Base-by-base conservation (phyloP, 2,329 filamentous ascomycete species). In the Phialemoniopsis sp. region DNA sequence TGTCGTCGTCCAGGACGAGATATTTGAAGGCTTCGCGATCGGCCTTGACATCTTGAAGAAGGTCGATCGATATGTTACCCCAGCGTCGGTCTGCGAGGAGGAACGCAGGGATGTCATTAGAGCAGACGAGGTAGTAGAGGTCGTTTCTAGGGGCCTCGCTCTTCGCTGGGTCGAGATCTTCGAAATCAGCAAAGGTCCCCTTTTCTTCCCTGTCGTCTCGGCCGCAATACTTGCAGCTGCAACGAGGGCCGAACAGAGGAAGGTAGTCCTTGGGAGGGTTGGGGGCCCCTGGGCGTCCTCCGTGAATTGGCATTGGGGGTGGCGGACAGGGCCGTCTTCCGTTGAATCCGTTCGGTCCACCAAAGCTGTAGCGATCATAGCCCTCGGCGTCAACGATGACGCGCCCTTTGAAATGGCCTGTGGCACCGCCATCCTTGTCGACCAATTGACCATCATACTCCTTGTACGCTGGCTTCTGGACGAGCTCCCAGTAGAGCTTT, bases 21-120 rank as follows among this genome's bases (percentile, higher is more conserved):
- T 68, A 67, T 50, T 68, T 67, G 64, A 73, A 73, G 3, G 70
- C 68, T 30, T 72, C 67, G 38, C 55, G 64, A 50, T 73, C 69
- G 2, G 64, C 62, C 37, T 58, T 53, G 38, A 72, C 55, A 7
- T 64, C 62, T 35, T 52, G 49, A 40, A 73, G 57, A 34, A 57
- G 49, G 29, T 61, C 59, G 13, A 71, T 45, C 37, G 60, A 54
- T 13, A 73, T 53, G 41, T 66, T 57, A 15, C 64, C 67, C 70
- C 70, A 73, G 13, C 60, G 59, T 3, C 69, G 58, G 38, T 67
- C 62, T 10, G 60, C 57, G 5, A 73, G 59, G 40, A 73, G 55
- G 46, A 73, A 73, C 1, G 65, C 70, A 0, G 67, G 62, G 33
- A 73, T 63, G n/a, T 61, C 57, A 34, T 69, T 68, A 33, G 57